Evolutionary conservation across 2,329 filamentous ascomycete species (phyloP).

Genomic region (Graphilbum fragrans): DNA sequence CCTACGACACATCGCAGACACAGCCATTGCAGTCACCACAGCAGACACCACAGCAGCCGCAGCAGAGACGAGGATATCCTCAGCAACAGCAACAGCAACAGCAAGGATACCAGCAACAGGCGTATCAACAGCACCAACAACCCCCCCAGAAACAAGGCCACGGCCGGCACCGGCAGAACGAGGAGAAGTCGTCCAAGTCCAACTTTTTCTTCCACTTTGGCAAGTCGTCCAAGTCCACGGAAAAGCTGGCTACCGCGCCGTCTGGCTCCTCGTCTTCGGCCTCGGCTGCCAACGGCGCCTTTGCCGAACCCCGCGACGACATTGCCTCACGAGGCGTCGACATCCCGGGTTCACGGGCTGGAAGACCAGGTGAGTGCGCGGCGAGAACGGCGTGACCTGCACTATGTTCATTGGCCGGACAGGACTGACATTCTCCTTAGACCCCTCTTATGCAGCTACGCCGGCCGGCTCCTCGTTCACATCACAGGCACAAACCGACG

Average conservation of each 20-base stretch:
- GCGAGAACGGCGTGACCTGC: no score
- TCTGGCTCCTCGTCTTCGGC: no score
- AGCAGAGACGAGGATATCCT: no score
- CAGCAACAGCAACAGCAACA: slow-evolving; percentile 11
- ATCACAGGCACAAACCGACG: background rate
- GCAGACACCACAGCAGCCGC: slow-evolving; percentile 10
- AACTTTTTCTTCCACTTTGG: slow-evolving; percentile 39
- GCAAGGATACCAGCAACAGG: slow-evolving; percentile 13
- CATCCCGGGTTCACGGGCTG: slow-evolving; percentile 9
- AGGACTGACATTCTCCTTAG: no score
- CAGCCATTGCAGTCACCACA: slow-evolving; percentile 1
- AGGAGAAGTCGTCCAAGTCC: slow-evolving; percentile 31
- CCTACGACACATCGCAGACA: background rate
- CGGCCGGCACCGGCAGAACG: slow-evolving; percentile 18
- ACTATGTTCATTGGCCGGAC: no score
- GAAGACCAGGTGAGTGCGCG: slow-evolving; percentile 17
- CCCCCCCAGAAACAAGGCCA: slow-evolving; percentile 12
- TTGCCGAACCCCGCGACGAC: slow-evolving; percentile 23
- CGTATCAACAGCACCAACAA: slow-evolving; percentile 12
- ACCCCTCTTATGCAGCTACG: slow-evolving; percentile 8
- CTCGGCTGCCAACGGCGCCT: no score
- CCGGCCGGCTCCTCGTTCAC: background rate
- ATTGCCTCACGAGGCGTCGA: slow-evolving; percentile 24
- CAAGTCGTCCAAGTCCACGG: slow-evolving; percentile 30
- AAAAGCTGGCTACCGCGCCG: no score